Evolutionary conservation across 2,329 filamentous ascomycete genomes (phyloP), one percentile per base, ranked within the genome.

Genomic region (Didymella sp.): DNA sequence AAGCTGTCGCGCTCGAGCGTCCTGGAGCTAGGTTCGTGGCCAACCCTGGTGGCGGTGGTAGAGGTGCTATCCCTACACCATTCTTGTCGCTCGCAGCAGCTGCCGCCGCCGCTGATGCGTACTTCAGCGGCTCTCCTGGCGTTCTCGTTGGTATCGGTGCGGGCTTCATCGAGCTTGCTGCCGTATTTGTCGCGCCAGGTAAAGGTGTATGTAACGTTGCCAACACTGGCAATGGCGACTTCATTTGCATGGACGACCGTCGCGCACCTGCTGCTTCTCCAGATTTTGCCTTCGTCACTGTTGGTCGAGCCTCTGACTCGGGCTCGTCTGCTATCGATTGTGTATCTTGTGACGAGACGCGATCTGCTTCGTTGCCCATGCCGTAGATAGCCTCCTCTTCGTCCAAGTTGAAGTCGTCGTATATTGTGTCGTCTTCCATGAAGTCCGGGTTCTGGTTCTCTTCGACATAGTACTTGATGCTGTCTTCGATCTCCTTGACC

Each of bases 381-480:
- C 93, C 95, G 71, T 89, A 97, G 52, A 87, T 84, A 55, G 91
- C 92, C 75, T 97, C 95, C 70, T 98, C 95, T 68, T 96, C 92
- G 60, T 96, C 89, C 40, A 99, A 85, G 69, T 93, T 90, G 54
- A 98, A 84, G 52, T 97, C 94, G 73, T 99, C 92, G 80, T 98
- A 99, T 77, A 99, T 89, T 62, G 87, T 89, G 70, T 99, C 95
- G 74, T 98, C 93, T 70, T 97, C 93, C 76, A 92, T 89, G 78
- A 92, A 98, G 73, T 98, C 94, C 42, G 91, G 85, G 65, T 91
- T 92, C 79, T 89, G 87, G 66, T 92, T 92, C 74, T 95, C 92
- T 51, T 93, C 88, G 45, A 98, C 92, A 75, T 98, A 99, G 79
- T 97, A 97, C 69, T 89, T 89, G 76, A 99, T 98, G 74, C 87